Conservation (phyloP, 176 grass and related monocot species). For the Zoysia pacifica region DNA sequence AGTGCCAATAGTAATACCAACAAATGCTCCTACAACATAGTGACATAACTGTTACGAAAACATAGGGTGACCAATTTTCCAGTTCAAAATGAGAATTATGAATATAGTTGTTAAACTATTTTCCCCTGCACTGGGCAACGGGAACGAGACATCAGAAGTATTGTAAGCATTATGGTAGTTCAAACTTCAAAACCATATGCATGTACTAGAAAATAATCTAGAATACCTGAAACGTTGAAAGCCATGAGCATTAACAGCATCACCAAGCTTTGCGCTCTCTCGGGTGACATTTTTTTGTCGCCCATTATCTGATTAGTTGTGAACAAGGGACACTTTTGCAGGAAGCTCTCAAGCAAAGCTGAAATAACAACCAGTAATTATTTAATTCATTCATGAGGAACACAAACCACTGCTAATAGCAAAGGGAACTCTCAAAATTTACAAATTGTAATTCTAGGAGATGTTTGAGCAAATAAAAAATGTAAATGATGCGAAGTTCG, state of each 20-base stretch:
- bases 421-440: background rate
- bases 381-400: constrained; percentile 4
- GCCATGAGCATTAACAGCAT: constrained; percentile 56
- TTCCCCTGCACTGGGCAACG: background rate
- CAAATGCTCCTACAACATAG: constrained; percentile 68
- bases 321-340: constrained; percentile 7
- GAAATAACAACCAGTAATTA: constrained; percentile 25
- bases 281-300: constrained; percentile 42
- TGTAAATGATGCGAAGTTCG: background rate
- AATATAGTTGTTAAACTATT: background rate
- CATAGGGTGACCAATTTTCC: background rate
- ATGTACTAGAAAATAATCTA: constrained; percentile 25
- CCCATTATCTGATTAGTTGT: constrained; percentile 19
- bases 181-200: background rate
- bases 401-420: background rate
- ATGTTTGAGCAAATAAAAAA: constrained; percentile 11
- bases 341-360: constrained; percentile 29
- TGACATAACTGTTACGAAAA: constrained; percentile 21
- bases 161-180: background rate
- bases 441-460: background rate
- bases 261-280: constrained; percentile 28
- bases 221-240: constrained; percentile 67
- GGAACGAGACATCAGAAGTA: background rate
- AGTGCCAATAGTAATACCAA: constrained; percentile 85
- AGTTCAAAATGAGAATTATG: constrained; percentile 1